phyloP scores from a whole-genome alignment of 192 early-diverging fungal species.

The Entomortierella parvispora region DNA sequence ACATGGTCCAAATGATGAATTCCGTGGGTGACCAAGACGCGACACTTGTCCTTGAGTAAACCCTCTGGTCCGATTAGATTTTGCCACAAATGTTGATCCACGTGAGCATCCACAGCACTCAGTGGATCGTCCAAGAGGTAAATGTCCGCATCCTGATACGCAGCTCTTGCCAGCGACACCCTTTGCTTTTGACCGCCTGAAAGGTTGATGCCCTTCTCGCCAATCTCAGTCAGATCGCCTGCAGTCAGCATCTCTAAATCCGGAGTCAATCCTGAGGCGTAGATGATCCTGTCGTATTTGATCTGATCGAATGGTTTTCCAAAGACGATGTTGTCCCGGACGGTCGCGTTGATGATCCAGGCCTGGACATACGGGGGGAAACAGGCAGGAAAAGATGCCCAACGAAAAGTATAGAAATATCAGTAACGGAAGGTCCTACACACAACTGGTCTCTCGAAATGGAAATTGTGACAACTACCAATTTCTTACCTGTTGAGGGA shows the following conservation, averaged over 20 bases:
- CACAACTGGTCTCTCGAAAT: too few relatives aligned
- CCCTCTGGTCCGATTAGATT: slow-evolving; percentile 79
- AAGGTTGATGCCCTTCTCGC: slow-evolving; percentile 59
- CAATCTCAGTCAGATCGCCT: slow-evolving; percentile 57
- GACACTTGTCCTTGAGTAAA: slow-evolving; percentile 76
- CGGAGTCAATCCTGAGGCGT: slow-evolving; percentile 19
- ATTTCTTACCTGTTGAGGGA: slow-evolving; percentile 17
- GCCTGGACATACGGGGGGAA: slow-evolving; percentile 3
- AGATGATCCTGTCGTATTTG: slow-evolving; percentile 59
- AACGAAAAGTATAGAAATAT: too few relatives aligned
- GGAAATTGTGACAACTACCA: too few relatives aligned
- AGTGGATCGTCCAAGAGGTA: slow-evolving; percentile 89
- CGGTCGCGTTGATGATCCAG: slow-evolving; percentile 39
- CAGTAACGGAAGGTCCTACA: too few relatives aligned
- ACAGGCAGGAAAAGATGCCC: too few relatives aligned
- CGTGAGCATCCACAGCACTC: slow-evolving; percentile 70
- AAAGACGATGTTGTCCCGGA: slow-evolving; percentile 88
- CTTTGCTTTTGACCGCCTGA: slow-evolving; percentile 90
- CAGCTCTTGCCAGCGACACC: slow-evolving; percentile 80
- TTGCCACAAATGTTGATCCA: slow-evolving; percentile 41
- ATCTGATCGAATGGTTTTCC: slow-evolving; percentile 69
- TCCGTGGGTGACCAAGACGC: slow-evolving; percentile 83
- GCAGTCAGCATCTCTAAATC: slow-evolving; percentile 25
- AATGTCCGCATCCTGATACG: slow-evolving; percentile 83
- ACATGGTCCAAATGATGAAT: slow-evolving; percentile 77